These are phyloP conservation scores for Carex scoparia DNA, from an alignment of 176 grass and related monocot species.

Conservation along the genomic window DNA sequence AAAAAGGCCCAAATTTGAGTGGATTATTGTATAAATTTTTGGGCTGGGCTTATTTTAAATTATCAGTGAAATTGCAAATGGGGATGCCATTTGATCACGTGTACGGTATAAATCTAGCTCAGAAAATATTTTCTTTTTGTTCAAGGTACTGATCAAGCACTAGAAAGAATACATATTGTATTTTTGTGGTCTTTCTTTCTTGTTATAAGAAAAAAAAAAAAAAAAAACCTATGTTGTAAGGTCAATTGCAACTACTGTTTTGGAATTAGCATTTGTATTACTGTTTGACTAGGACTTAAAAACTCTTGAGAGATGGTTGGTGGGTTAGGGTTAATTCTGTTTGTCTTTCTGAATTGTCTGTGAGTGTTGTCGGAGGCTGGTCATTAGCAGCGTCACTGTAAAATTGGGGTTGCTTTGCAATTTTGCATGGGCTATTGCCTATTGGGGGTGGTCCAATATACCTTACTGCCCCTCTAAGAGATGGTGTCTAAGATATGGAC, in stretches of 20 bases:
- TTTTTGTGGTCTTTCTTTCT: not conserved
- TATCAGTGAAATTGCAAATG: not conserved
- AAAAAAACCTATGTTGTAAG: too few relatives aligned
- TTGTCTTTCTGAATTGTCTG: conserved; percentile 3
- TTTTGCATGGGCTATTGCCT: not conserved
- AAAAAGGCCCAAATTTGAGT: not conserved
- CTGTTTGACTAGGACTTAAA: not conserved
- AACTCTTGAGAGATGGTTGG: not conserved
- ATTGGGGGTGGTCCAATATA: not conserved
- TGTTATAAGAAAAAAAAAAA: too few relatives aligned
- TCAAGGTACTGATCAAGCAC: too few relatives aligned
- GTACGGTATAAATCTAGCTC: too few relatives aligned
- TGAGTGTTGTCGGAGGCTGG: not conserved
- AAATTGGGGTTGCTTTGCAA: not conserved
- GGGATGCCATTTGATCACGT: not conserved
- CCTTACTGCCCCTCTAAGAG: not conserved
- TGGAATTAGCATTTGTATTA: not conserved
- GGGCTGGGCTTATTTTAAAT: not conserved
- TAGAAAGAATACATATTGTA: not conserved
- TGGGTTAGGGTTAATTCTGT: not conserved
- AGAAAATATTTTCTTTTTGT: too few relatives aligned
- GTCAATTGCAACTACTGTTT: not conserved
- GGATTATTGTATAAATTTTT: not conserved
- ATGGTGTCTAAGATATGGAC: not conserved
- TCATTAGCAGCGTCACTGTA: not conserved